Evolutionary conservation across 192 early-diverging fungal genomes (phyloP), one percentile per base, ranked within the genome.

Genomic region (Coemansia sp.): DNA sequence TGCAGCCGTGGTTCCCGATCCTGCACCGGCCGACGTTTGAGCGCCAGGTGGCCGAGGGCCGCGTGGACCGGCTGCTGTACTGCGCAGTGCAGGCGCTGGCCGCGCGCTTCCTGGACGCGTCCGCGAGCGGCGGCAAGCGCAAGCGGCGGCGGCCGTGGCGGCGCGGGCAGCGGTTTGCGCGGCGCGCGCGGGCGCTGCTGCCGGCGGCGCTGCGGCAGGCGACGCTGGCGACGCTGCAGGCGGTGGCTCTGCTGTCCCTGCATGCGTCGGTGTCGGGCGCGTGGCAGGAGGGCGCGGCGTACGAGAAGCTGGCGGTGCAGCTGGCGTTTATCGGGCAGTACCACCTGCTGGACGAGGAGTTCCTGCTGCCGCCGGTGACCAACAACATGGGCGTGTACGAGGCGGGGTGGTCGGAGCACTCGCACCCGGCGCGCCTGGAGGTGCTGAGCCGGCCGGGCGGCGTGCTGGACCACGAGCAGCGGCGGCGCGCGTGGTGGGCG

Each of bases 331-430:
- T 62, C 23, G 73, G 73, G 12, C 66, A 75, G 47, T 75, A 69
- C 58, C 73, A 75, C 34, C 23, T 75, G 5, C 53, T 75, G 32
- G 73, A 75, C 43, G 73, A 75, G 55, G 73, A 75, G 58, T 75
- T 75, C 15, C 39, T 69, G 53, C 43, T 75, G 5, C 73, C 73
- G 50, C 65, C 73, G 0, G 67, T 69, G 4, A 55, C 66, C 4
- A 69, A 68, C 41, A 68, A 75, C 58, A 39, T 75, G 57, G 73
- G 73, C 0, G 45, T 69, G 19, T 75, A 55, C 25, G 73, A 75
- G 50, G 25, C 47, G 11, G 73, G 73, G 1, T 75, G 73, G 73
- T 60, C 73, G 6, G 73, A 69, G 60, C 65, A 58, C 25, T 64
- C 73, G 43, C 66, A 69, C 8, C 65, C 65, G 19, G 62, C 66